phyloP scores from a whole-genome alignment of 371 early-diverging fungal genomes.

The Dentiscutata heterogama region DNA sequence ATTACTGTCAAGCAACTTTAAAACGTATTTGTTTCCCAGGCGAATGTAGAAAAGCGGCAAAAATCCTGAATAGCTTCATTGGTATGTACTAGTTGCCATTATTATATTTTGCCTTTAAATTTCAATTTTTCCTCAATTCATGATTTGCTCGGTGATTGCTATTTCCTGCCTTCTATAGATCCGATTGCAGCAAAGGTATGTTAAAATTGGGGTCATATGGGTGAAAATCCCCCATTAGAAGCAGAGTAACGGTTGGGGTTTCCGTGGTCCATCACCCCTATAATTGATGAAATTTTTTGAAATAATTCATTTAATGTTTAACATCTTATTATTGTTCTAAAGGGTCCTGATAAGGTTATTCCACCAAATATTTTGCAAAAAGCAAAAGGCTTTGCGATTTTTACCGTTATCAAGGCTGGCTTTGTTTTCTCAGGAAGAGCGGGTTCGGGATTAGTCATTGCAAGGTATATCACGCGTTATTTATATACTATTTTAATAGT shows the following conservation, averaged over 20 bases:
- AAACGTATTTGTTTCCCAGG: slow-evolving; percentile 50
- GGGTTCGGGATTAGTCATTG: slow-evolving; percentile 95
- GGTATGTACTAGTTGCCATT: slow-evolving; percentile 53
- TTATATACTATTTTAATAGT: too few species aligned
- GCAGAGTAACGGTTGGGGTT: neutral
- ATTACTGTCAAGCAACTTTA: neutral
- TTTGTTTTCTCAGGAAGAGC: slow-evolving; percentile 91
- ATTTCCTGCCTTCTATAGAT: slow-evolving; percentile 8
- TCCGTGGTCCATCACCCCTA: too few species aligned
- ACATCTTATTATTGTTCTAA: slow-evolving; percentile 50
- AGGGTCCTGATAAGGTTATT: slow-evolving; percentile 80
- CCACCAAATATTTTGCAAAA: slow-evolving; percentile 74
- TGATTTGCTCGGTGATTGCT: neutral
- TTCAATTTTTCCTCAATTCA: neutral
- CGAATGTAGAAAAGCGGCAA: slow-evolving; percentile 81
- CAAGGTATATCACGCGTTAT: slow-evolving; percentile 55
- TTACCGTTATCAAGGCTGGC: slow-evolving; percentile 93
- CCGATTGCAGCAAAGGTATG: slow-evolving; percentile 36
- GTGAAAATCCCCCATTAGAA: neutral
- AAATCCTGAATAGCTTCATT: slow-evolving; percentile 80
- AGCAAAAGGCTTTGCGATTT: slow-evolving; percentile 93
- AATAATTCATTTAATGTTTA: neutral
- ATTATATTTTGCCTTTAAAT: neutral
- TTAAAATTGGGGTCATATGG: too few species aligned
- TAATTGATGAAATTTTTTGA: neutral